Base-by-base conservation (phyloP, 306 rosid genomes). In the Pyrus communis region DNA sequence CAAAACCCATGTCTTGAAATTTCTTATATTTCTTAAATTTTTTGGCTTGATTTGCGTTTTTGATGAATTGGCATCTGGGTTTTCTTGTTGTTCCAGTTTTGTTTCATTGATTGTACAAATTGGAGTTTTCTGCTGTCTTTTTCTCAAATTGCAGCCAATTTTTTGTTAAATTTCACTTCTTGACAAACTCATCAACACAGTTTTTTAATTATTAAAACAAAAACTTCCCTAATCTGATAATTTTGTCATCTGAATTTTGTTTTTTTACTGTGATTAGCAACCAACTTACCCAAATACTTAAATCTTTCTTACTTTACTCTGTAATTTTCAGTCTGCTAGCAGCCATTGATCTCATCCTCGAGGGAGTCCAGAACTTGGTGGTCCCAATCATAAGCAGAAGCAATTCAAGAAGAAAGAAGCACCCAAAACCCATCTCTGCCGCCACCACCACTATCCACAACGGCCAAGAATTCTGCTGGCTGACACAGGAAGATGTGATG, bases 281-380 rank as follows among this genome's bases (percentile, higher is more conserved):
- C 40, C n/a, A 76, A 76, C 4, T 31, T 27, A 67, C 3, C 49
- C 40, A 21, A 46, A 11, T 19, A 23, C 9, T 55, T 9, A 2
- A 66, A 66, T 43, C 28, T 8, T 64, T 23, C 7, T 63, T 30
- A 5, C n/a, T 31, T 49, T 17, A 51, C 55, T 51, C 55, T 15
- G 9, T 17, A 17, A 42, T 51, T 72, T 81, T 80, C 89, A 95
- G 99, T 78, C 77, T 95, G 57, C 67, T 79, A 73, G 96, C 93
- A 30, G 99, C 98, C 61, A 91, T 95, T 81, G 97, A 92, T 88
- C 82, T 91, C 30, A 93, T 95, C 33, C 90, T 95, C 15, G 73
- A 92, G 77, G 99, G 99, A 62, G 89, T 95, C 52, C 98, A 95
- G 71, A 92, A 92, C 84, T 83, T 95, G 40, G 93, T 92, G 19